Percentiles rank a stretch among this genome's conserved stretches.
Conservation (phyloP, 2,329 filamentous ascomycete species). For the Sporothrix curviconia region DNA sequence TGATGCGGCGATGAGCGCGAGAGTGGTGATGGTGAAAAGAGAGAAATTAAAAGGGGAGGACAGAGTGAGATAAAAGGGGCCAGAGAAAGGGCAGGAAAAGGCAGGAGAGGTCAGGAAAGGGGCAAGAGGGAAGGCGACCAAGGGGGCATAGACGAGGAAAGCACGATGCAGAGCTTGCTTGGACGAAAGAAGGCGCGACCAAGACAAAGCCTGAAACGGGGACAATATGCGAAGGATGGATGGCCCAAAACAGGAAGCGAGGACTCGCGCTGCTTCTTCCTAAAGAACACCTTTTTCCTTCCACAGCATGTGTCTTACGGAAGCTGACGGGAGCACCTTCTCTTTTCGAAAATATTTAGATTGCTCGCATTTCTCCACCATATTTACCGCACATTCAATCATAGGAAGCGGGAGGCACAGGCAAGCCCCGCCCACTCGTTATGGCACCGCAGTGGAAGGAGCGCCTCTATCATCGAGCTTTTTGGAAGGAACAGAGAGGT, state of each 20-base stretch:
- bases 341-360: no score
- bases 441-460: no score
- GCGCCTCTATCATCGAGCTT: no score
- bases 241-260: background rate
- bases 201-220: constrained; percentile 2
- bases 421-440: no score
- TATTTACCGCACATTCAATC: no score
- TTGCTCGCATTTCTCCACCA: no score
- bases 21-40: background rate
- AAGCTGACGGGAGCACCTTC: background rate
- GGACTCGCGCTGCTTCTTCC: background rate
- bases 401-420: no score
- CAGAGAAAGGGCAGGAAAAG: background rate
- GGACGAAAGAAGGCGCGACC: background rate
- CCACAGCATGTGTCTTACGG: no score
- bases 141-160: background rate
- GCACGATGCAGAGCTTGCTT: background rate
- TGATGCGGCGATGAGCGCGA: background rate
- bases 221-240: constrained; percentile 3
- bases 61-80: background rate
- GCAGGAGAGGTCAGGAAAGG: background rate
- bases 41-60: background rate
- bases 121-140: background rate
- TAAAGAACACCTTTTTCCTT: background rate
- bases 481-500: no score